Conservation (phyloP, 768 basidiomycete genomes). For the Jaapia argillacea region DNA sequence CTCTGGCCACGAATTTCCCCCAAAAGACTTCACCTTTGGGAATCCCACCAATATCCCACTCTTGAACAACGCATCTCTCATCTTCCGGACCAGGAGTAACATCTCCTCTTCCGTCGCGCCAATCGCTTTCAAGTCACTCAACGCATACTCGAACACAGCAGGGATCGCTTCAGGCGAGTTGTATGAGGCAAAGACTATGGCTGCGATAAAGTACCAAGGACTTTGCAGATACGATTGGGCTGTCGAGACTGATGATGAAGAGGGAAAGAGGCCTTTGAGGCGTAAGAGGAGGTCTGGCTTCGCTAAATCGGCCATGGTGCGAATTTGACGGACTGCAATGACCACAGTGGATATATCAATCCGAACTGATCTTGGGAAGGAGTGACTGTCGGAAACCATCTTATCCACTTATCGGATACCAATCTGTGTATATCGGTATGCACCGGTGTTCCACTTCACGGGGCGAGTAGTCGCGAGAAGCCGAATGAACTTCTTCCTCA, state of each 20-base stretch:
- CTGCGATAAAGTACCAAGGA: constrained; percentile 6
- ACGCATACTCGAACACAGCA: constrained; percentile 3
- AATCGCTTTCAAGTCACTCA: neutral
- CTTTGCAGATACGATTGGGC: neutral
- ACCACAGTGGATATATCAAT: too few relatives aligned
- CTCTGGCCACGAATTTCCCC: neutral
- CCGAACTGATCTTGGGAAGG: too few relatives aligned
- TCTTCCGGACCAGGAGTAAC: constrained; percentile 3
- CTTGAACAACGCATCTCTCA: constrained; percentile 9
- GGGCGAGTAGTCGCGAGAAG: too few relatives aligned
- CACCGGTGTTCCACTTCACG: too few relatives aligned
- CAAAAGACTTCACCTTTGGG: constrained; percentile 2
- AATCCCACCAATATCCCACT: constrained; percentile 5
- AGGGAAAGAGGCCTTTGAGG: constrained; percentile 2
- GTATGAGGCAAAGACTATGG: constrained; percentile 3
- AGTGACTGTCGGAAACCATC: neutral
- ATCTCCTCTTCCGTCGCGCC: neutral
- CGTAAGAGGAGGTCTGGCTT: neutral
- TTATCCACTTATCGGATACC: neutral
- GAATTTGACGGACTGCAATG: too few relatives aligned
- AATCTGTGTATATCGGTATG: neutral
- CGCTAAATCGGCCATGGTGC: constrained; percentile 2
- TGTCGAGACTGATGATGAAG: neutral
- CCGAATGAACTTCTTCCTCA: too few relatives aligned
- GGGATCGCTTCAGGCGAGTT: constrained; percentile 7